Base-by-base conservation (phyloP, 192 early-diverging fungal genomes). In the Phlyctochytrium bullatum region DNA sequence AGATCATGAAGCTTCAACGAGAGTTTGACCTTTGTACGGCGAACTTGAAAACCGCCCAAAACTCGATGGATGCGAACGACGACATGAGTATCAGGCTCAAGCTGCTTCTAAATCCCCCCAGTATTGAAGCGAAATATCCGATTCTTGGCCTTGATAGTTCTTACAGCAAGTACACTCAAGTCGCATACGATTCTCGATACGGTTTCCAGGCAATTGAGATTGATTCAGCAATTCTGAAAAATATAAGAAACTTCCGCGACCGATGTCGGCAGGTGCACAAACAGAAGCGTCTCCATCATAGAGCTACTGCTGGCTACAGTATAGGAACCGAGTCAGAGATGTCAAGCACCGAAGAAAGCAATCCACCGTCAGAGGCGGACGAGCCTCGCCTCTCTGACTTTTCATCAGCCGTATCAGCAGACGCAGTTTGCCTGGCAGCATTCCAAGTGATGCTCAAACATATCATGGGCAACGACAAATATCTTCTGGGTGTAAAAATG, bases 391-490 rank as follows among this genome's bases (percentile, higher is more conserved):
- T 14, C 6, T 27, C 25, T 2, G 25, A 33, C 12, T 25, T 32
- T 6, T 10, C 59, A 14, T 33, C 14, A 16, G 29, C 33, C 33
- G 6, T 32, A 33, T 33, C 59, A 2, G 3, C 28, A 25, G 59
- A 33, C 24, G 10, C 59, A 14, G 32, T 25, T 33, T 47, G 57
- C 36, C 66, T 85, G 31, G 73, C 80, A 12, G 80, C 80, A 14
- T 85, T 80, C 51, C 72, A 72, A 1, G 78, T 85, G 17, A 65
- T 83, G 24, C 65, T 85, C 27, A 79, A 79, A 62, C 83, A 85
- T 67, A 73, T 83, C 40, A 61, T 76, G 1, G 83, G 83, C 25
- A 62, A 10, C 36, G 80, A 85, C 30, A 74, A 80, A 36, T 85
- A 76, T 64, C 69, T 83, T 6, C n/a, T 85, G 20, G 83, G 80